phyloP scores from a whole-genome alignment of 257 asterid genomes.

The Paulownia fortunei region DNA sequence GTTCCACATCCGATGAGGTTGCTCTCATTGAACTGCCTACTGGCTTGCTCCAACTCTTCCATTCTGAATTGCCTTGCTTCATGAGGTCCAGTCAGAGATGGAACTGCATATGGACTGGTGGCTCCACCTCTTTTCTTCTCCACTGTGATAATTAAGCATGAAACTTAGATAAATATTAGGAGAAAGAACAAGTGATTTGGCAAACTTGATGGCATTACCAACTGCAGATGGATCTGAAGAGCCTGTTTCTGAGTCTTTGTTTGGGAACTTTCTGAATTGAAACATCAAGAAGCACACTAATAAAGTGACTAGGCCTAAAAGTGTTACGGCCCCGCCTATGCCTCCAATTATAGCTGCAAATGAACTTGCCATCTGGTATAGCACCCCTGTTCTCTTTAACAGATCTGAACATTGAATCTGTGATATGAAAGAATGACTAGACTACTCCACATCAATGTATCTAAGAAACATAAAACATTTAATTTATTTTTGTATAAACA shows the following conservation, averaged over 20 bases:
- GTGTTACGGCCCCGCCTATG: constrained; percentile 49
- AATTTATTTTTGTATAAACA: neutral
- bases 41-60: constrained; percentile 79
- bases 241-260: constrained; percentile 65
- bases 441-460: neutral
- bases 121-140: constrained; percentile 50
- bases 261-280: constrained; percentile 39
- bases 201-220: constrained; percentile 40
- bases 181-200: neutral
- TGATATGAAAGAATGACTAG: neutral
- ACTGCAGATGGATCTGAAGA: constrained; percentile 78
- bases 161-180: neutral
- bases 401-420: constrained; percentile 48
- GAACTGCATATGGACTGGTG: constrained; percentile 31
- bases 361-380: constrained; percentile 52
- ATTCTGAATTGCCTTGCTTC: constrained; percentile 61
- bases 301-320: constrained; percentile 41
- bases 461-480: neutral
- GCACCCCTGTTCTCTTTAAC: constrained; percentile 22
- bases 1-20: constrained; percentile 73
- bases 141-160: constrained; percentile 36
- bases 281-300: constrained; percentile 41
- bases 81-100: constrained; percentile 25
- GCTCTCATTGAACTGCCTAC: constrained; percentile 54
- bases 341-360: constrained; percentile 60